Conservation (phyloP, 106 monocot species). For the Acanthochlamys bracteata region DNA sequence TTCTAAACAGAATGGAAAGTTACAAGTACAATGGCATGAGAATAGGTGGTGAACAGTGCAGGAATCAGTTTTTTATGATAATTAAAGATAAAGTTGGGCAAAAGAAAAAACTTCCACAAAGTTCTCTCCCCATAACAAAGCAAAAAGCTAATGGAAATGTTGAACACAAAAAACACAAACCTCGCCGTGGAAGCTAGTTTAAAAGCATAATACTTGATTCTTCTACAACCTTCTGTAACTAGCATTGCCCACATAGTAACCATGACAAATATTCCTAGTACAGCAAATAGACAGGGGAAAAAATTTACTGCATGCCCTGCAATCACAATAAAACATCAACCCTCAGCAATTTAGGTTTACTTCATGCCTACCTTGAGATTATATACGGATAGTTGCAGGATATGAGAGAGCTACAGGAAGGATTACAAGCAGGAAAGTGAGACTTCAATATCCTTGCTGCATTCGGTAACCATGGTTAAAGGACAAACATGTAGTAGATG, state of each 20-base stretch:
- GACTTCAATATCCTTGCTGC: no score
- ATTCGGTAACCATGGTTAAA: no score
- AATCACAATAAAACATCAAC: conserved; percentile 10
- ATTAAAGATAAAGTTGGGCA: not conserved
- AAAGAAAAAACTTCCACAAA: not conserved
- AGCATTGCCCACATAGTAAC: conserved; percentile 99
- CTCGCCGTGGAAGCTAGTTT: conserved; percentile 86
- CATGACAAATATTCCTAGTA: conserved; percentile 70
- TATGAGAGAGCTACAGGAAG: no score
- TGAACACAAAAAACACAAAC: conserved; percentile 19
- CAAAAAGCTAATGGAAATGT: not conserved
- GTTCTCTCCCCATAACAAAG: not conserved
- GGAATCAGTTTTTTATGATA: no score
- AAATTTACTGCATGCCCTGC: conserved; percentile 46
- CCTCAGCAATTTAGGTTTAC: not conserved
- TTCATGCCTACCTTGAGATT: no score
- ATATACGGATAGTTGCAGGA: no score
- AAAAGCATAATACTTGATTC: conserved; percentile 95
- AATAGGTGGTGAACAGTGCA: no score
- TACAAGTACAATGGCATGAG: no score
- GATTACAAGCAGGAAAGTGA: no score
- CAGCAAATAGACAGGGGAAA: conserved; percentile 52
- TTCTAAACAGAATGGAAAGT: no score
- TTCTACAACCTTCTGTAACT: conserved; percentile 97
- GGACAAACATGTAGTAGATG: no score